These are phyloP conservation scores for Ogataea wickerhamii DNA, from an alignment of 805 yeast genomes.

Conservation along the genomic window DNA sequence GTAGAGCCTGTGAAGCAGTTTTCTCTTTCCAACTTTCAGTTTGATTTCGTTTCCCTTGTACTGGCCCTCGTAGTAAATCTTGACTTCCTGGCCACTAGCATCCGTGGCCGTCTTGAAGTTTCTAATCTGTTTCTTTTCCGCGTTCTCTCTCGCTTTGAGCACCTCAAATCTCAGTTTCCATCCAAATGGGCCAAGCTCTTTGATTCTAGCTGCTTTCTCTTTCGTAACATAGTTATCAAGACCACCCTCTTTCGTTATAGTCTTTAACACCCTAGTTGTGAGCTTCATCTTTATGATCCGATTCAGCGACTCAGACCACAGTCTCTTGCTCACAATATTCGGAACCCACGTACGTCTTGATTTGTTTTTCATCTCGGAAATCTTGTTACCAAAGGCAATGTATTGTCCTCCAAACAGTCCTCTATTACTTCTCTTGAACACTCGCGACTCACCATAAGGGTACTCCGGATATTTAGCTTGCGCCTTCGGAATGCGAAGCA, in stretches of 20 bases:
- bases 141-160: conserved; percentile 42
- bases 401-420: conserved; percentile 91
- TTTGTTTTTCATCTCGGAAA: conserved; percentile 73
- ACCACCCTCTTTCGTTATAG: conserved; percentile 93
- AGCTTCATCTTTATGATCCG: conserved; percentile 55
- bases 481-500: conserved; percentile 40
- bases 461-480: conserved; percentile 55
- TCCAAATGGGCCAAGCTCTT: conserved; percentile 89
- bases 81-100: conserved; percentile 30
- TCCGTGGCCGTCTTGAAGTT: conserved; percentile 29
- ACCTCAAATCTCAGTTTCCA: conserved; percentile 85
- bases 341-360: conserved; percentile 75
- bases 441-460: conserved; percentile 73
- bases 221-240: conserved; percentile 83
- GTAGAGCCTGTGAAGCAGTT: conserved; percentile 51
- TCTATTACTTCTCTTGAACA: conserved; percentile 78
- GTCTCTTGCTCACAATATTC: conserved; percentile 66
- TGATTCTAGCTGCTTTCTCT: conserved; percentile 83
- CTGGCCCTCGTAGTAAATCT: conserved; percentile 48
- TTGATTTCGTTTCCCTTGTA: conserved; percentile 41
- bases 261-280: conserved; percentile 76
- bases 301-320: conserved; percentile 82
- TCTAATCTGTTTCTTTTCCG: conserved; percentile 38
- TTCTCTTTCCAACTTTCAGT: conserved; percentile 62
- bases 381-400: conserved; percentile 68